Base-by-base conservation (phyloP, 345 rosid genomes). In the Corchorus capsularis region DNA sequence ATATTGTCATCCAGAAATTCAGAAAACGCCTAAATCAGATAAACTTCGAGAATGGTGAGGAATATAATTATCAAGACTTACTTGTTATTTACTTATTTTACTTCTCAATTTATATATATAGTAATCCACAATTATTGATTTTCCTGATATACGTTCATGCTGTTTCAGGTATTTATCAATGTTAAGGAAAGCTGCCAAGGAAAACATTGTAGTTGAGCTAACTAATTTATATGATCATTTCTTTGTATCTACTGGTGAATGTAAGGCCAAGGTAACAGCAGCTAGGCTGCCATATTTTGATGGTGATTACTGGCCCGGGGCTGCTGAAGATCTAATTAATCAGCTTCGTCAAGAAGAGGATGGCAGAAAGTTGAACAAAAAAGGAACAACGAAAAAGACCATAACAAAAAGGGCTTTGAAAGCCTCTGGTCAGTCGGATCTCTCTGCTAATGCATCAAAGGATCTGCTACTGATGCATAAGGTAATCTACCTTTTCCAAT, bases 291-390 rank as follows among this genome's bases (percentile, higher is more conserved):
- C 99, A 49, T 96, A 96, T 85, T 96, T 96, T 78, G 99, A 96
- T 80, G 99, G 99, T 80, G 98, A 96, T 86, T 96, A 96, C 79
- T 96, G 99, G 99, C 98, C 99, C 63, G 99, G 98, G 82, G 99
- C 98, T 67, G 98, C 99, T 2, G 99, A 96, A 86, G 98, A 96
- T 80, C 83, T 96, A 62, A 91, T 96, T 73, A 83, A 83, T 83
- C 98, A 91, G 88, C 84, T 96, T 82, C 87, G 90, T 65, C 98
- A 92, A 83, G 98, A 96, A 63, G 97, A 94, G 82, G 98, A 96
- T 86, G 98, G 94, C 61, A 87, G 92, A 88, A 96, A 91, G 86
- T 89, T 86, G 78, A 92, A 90, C 81, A 94, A 92, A 85, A 93
- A 93, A 84, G 97, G 97, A 80, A 72, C 86, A 34, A 85, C 85